Evolutionary conservation across 1,139 yeast genomes (phyloP).

Genomic region (Magnusiomyces tetraspermus): DNA sequence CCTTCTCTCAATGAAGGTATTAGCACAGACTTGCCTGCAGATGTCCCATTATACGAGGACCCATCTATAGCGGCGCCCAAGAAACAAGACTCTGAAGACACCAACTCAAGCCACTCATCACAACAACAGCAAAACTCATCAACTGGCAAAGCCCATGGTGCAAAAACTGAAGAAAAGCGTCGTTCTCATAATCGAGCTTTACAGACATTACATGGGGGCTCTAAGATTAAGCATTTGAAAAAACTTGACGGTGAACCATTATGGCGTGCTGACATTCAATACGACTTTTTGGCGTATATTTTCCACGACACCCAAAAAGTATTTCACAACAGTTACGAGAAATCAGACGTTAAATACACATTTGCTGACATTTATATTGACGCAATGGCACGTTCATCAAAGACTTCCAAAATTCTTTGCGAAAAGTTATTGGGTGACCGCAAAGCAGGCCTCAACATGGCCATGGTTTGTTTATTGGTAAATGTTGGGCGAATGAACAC

Average conservation of each 20-base stretch:
- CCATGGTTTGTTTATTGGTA: slow-evolving; percentile 76
- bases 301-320: slow-evolving; percentile 57
- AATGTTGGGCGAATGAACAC: slow-evolving; percentile 93
- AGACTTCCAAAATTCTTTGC: slow-evolving; percentile 72
- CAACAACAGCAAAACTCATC: background rate
- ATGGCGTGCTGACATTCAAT: slow-evolving; percentile 82
- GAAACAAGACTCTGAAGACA: background rate
- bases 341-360: slow-evolving; percentile 35
- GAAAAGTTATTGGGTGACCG: slow-evolving; percentile 59
- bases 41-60: background rate
- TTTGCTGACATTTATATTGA: slow-evolving; percentile 81
- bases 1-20: background rate
- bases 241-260: slow-evolving; percentile 89
- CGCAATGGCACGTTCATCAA: slow-evolving; percentile 72
- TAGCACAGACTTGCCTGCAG: background rate
- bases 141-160: background rate
- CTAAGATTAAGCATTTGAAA: slow-evolving; percentile 61
- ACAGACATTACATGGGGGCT: slow-evolving; percentile 27
- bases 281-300: slow-evolving; percentile 58
- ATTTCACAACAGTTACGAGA: slow-evolving; percentile 52
- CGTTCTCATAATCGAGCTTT: slow-evolving; percentile 22
- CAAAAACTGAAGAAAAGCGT: slow-evolving; percentile 1
- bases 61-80: too few relatives aligned
- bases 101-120: background rate
- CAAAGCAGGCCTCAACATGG: slow-evolving; percentile 56